A percentile compares a stretch with the other conserved stretches of the same genome.
Evolutionary conservation across 1,284 basidiomycete species (phyloP).

Genomic region (Bondarzewia mesenterica): DNA sequence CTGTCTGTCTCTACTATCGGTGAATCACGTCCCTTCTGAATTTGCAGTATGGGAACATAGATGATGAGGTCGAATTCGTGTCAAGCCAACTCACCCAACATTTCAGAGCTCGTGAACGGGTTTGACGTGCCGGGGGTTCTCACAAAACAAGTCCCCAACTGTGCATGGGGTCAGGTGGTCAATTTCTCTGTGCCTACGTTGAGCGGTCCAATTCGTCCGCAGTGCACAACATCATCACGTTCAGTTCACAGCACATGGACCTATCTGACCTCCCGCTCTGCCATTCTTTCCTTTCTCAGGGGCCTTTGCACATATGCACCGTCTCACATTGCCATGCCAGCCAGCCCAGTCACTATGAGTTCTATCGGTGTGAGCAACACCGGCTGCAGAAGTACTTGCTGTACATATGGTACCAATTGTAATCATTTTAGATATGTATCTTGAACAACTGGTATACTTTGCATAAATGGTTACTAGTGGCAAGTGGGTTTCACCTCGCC

Average conservation of each 20-base stretch:
- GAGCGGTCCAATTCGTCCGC: slow-evolving; percentile 78
- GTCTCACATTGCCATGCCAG: too few relatives aligned
- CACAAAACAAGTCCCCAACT: slow-evolving; percentile 53
- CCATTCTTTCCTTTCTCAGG: slow-evolving; percentile 40
- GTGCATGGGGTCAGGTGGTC: slow-evolving; percentile 57
- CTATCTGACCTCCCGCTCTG: slow-evolving; percentile 78
- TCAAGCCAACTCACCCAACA: slow-evolving; percentile 58
- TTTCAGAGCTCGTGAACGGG: slow-evolving; percentile 66
- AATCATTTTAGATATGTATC: too few relatives aligned
- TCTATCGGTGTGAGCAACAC: too few relatives aligned
- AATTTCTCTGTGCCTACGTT: slow-evolving; percentile 86
- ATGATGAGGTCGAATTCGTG: slow-evolving; percentile 62
- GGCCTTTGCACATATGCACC: too few relatives aligned
- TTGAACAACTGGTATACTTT: too few relatives aligned
- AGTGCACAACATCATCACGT: slow-evolving; percentile 83
- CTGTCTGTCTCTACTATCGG: not conserved
- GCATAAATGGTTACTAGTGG: too few relatives aligned
- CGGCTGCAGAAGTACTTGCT: too few relatives aligned
- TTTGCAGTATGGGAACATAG: slow-evolving; percentile 84
- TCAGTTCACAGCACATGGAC: slow-evolving; percentile 82
- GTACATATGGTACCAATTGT: too few relatives aligned
- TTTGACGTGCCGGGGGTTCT: slow-evolving; percentile 92
- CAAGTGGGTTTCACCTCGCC: too few relatives aligned
- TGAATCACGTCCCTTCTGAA: not conserved
- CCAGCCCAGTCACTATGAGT: too few relatives aligned